phyloP scores from a whole-genome alignment of 2,329 filamentous ascomycete genomes.

The Fusarium verticillioides region DNA sequence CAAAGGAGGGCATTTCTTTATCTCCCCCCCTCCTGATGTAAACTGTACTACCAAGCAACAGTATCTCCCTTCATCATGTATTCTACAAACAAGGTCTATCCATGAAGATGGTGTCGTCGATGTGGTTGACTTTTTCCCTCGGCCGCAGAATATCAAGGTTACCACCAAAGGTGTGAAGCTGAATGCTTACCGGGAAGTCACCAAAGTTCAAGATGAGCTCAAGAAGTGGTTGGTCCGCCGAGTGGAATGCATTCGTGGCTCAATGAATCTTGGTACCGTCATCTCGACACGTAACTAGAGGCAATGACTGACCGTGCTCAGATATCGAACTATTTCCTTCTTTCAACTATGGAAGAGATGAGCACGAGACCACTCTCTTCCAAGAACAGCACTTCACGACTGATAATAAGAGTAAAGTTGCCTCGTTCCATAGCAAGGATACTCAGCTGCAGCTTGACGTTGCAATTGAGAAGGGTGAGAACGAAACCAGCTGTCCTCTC shows the following conservation, averaged over 20 bases:
- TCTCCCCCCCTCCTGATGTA: conserved; percentile 63
- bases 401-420: conserved; percentile 64
- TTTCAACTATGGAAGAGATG: conserved; percentile 74
- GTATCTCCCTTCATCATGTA: conserved; percentile 79
- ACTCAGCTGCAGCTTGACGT: conserved; percentile 75
- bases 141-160: conserved; percentile 69
- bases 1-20: conserved; percentile 79
- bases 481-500: conserved; percentile 56
- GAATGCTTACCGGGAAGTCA: conserved; percentile 65
- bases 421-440: conserved; percentile 69
- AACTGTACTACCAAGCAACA: conserved; percentile 79
- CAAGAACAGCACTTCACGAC: conserved; percentile 55
- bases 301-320: conserved; percentile 37
- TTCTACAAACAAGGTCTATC: conserved; percentile 81
- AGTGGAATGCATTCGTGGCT: conserved; percentile 77
- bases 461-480: conserved; percentile 68
- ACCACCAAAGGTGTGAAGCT: conserved; percentile 59
- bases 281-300: background rate
- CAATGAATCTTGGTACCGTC: conserved; percentile 65
- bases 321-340: conserved; percentile 78
- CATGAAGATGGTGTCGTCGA: conserved; percentile 80
- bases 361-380: conserved; percentile 69
- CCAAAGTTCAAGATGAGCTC: conserved; percentile 67
- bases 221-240: conserved; percentile 78
- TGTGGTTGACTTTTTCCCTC: conserved; percentile 79